Evolutionary conservation across 2,329 filamentous ascomycete species (phyloP), one percentile per base, ranked within the genome.

Genomic region (Arthrocladium fulminans): DNA sequence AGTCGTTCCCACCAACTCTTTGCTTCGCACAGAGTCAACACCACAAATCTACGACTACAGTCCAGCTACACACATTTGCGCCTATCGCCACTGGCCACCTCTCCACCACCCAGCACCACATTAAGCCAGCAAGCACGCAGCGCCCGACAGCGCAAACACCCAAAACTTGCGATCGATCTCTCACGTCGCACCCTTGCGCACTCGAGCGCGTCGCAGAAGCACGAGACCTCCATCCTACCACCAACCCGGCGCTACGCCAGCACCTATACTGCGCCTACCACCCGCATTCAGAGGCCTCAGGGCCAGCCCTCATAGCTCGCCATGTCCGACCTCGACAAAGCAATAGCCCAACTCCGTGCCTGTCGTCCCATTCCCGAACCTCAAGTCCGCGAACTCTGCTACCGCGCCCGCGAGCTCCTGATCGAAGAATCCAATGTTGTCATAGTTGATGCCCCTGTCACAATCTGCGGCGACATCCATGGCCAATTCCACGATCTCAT

Each of bases 351-450:
- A 69, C 76, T 98, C 63, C 88, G 92, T 73, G 86, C 88, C 64
- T 98, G 92, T 70, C 86, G 89, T 54, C 89, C 90, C 48, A 98
- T 98, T 59, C 90, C 92, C 54, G 92, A 98, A 73, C 76, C 83
- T 34, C 87, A 97, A 71, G 94, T 98, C 53, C 85, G 90, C 64
- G 90, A 98, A 70, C 77, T 98, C 59, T 97, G 92, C 71, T 90
- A 96, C 75, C 96, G 96, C 65, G 92, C 92, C 45, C 81, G 92
- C 55, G 92, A 98, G 72, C 78, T 98, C 47, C 73, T 98, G 57
- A 95, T 98, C 54, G 92, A 97, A 68, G 92, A 98, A 71, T 90
- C 88, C 57, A 97, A 98, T 65, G 90, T 97, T 44, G 90, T 97
- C 55, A 88, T 86, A 15, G 90, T 98, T 53, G 85, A 90, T 64